Conservation (phyloP, 208 protist genomes). For the Entamoeba nuttalli region DNA sequence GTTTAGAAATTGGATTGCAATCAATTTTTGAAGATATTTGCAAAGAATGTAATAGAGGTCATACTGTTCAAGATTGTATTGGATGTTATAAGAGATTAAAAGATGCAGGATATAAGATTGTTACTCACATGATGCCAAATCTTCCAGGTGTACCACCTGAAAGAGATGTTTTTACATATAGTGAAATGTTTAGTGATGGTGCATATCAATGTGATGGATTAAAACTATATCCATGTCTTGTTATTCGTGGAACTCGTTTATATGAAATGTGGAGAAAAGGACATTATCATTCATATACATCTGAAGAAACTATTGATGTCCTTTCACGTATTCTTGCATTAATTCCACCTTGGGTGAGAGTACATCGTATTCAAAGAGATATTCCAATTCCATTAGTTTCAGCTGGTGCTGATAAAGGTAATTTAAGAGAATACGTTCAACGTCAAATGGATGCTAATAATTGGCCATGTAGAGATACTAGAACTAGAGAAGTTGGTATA, state of each 20-base stretch:
- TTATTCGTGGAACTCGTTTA: constrained; percentile 83
- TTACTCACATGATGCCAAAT: constrained; percentile 97
- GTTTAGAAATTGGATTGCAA: constrained; percentile 96
- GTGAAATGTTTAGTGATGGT: constrained; percentile 27
- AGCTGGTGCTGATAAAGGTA: constrained; percentile 79
- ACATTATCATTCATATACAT: constrained; percentile 28
- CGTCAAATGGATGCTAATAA: neutral
- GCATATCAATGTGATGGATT: constrained; percentile 84
- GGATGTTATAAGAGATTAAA: constrained; percentile 75
- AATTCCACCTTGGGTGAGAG: constrained; percentile 89
- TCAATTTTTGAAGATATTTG: constrained; percentile 84
- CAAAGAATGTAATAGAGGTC: constrained; percentile 55
- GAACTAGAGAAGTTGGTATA: constrained; percentile 30
- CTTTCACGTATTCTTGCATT: constrained; percentile 71
- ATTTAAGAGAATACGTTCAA: constrained; percentile 80
- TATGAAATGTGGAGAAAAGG: constrained; percentile 71
- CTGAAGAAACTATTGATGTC: constrained; percentile 58
- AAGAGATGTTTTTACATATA: neutral
- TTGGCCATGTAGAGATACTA: constrained; percentile 10
- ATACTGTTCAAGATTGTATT: constrained; percentile 21
- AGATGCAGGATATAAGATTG: constrained; percentile 90
- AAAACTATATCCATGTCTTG: constrained; percentile 94
- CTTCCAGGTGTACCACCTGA: constrained; percentile 50
- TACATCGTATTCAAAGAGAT: constrained; percentile 89
- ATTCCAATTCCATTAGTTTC: constrained; percentile 90